phyloP scores from a whole-genome alignment of 225 moss, liverwort and hornwort genomes.

The Straminergon stramineum region DNA sequence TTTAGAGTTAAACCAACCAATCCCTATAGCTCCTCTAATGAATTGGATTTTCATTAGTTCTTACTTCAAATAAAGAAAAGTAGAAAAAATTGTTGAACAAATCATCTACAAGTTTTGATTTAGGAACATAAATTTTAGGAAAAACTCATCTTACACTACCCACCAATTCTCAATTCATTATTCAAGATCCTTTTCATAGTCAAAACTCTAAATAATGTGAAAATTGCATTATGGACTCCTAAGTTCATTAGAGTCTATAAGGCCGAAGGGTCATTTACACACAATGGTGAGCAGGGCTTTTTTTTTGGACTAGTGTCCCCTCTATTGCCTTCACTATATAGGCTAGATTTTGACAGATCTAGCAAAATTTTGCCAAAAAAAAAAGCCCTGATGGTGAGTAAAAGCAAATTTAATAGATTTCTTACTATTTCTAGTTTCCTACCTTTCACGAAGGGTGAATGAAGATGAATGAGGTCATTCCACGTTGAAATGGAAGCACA shows the following conservation, averaged over 20 bases:
- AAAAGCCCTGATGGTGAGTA: too few species aligned
- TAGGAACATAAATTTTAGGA: background rate
- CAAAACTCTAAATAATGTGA: too few species aligned
- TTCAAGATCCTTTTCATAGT: background rate
- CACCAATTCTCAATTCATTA: background rate
- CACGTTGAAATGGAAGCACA: fast-evolving
- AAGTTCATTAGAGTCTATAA: fast-evolving
- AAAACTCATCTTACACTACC: fast-evolving
- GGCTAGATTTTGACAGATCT: too few species aligned
- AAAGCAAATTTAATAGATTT: background rate
- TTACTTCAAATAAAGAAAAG: background rate
- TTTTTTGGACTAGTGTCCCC: too few species aligned
- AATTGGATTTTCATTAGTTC: background rate
- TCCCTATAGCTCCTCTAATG: fast-evolving
- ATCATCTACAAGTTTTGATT: background rate
- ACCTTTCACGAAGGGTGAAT: fast-evolving
- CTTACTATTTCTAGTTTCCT: background rate
- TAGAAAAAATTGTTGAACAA: background rate
- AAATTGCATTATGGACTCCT: background rate
- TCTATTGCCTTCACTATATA: too few species aligned
- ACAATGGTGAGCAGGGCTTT: background rate
- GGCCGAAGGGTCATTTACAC: too few species aligned
- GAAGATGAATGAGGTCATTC: background rate
- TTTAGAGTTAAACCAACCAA: background rate
- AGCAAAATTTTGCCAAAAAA: too few species aligned